Conservation (phyloP, 306 rosid species). For the Rosa rugosa region DNA sequence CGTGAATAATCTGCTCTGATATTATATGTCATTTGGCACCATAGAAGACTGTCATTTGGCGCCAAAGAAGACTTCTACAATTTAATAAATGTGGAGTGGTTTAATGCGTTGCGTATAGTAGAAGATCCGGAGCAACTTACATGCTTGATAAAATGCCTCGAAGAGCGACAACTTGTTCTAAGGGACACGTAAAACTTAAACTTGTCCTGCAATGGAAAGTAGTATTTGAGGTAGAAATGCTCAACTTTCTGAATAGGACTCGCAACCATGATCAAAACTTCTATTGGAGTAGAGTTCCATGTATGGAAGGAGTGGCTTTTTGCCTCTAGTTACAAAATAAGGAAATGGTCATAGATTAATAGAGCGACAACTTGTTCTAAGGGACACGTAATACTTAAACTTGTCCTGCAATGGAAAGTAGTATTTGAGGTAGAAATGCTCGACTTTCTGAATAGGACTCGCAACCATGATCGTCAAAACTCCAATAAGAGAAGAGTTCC, state of each 20-base stretch:
- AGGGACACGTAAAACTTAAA: neutral
- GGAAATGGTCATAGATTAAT: neutral
- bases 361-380: neutral
- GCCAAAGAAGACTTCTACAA: neutral
- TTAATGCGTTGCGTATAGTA: neutral
- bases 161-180: too few species aligned
- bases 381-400: neutral
- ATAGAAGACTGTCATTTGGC: neutral
- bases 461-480: neutral
- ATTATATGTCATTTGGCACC: neutral
- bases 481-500: neutral
- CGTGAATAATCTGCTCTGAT: neutral
- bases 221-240: neutral
- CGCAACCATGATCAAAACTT: neutral
- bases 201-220: neutral
- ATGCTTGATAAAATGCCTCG: neutral
- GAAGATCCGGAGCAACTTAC: neutral
- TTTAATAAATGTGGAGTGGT: neutral
- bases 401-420: neutral
- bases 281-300: neutral
- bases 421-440: neutral
- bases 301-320: neutral
- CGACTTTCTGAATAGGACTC: neutral
- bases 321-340: neutral
- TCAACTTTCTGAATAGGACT: neutral